A percentile compares a stretch with the other conserved stretches of the same genome.
These are phyloP conservation scores for Sporopachydermia quercuum DNA, from an alignment of 805 yeast genomes.

Conservation along the genomic window DNA sequence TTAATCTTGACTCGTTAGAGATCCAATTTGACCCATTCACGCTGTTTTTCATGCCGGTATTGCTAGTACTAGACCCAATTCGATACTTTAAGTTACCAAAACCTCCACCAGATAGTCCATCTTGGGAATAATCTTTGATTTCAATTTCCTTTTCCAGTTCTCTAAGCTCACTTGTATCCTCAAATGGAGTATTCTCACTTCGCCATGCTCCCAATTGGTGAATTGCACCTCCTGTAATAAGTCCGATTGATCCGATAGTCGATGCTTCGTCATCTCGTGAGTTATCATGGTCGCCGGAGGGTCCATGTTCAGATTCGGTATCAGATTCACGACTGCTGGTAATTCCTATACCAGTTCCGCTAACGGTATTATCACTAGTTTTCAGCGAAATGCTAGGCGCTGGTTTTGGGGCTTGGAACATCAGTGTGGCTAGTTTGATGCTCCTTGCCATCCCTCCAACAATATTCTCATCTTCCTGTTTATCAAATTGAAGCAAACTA, in stretches of 20 bases:
- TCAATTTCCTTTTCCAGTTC: constrained; percentile 11
- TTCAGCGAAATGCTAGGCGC: constrained; percentile 26
- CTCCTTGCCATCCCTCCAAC: neutral
- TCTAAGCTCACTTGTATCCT: neutral
- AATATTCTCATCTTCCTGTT: constrained; percentile 29
- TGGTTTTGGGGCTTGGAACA: constrained; percentile 69
- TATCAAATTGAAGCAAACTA: constrained; percentile 37
- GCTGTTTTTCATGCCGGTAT: neutral
- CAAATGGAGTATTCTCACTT: neutral
- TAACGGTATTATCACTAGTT: constrained; percentile 10
- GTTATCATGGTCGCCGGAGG: neutral
- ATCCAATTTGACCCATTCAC: neutral
- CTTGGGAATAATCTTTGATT: constrained; percentile 25
- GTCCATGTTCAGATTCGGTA: neutral
- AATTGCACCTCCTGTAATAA: neutral
- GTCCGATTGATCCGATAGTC: neutral
- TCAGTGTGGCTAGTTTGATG: constrained; percentile 40
- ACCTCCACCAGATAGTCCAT: constrained; percentile 2
- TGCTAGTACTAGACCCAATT: no score
- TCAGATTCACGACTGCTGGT: neutral
- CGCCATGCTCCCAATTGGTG: neutral
- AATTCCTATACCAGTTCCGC: neutral
- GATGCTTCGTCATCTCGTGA: no score
- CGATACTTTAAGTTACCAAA: no score
- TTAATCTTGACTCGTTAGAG: neutral